phyloP scores from a whole-genome alignment of 2,329 filamentous ascomycete species.

The Coniochaeta ligniaria region DNA sequence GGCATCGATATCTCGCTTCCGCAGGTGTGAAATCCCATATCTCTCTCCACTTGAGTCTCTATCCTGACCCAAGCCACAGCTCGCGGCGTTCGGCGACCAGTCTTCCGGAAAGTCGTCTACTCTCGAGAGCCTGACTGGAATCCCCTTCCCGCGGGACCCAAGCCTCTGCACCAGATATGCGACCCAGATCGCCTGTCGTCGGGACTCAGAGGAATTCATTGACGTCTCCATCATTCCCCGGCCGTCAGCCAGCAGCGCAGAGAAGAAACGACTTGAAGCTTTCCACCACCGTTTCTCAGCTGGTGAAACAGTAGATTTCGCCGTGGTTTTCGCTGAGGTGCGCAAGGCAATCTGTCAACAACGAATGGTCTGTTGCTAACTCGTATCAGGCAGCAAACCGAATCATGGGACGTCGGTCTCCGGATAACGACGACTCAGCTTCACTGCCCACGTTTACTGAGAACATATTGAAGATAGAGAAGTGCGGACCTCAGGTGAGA shows the following conservation, averaged over 20 bases:
- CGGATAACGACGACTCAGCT: too few species aligned
- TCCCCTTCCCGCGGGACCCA: slow-evolving; percentile 35
- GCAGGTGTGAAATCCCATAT: not conserved
- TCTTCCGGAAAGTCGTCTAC: slow-evolving; percentile 84
- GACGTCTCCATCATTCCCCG: slow-evolving; percentile 33
- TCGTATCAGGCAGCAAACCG: slow-evolving; percentile 31
- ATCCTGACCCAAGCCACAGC: too few species aligned
- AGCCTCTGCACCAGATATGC: slow-evolving; percentile 42
- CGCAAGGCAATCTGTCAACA: too few species aligned
- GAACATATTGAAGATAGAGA: too few species aligned
- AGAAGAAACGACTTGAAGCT: slow-evolving; percentile 12
- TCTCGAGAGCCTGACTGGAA: slow-evolving; percentile 55
- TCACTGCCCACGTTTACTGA: too few species aligned
- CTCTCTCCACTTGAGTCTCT: not conserved
- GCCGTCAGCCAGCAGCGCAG: slow-evolving; percentile 10
- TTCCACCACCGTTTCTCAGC: slow-evolving; percentile 24
- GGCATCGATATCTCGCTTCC: not conserved
- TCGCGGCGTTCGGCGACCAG: slow-evolving; percentile 78
- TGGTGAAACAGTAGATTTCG: slow-evolving; percentile 28
- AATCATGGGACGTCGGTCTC: slow-evolving; percentile 34
- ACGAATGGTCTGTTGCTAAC: not conserved
- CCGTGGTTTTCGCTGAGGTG: slow-evolving; percentile 17
- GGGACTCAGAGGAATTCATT: slow-evolving; percentile 25
- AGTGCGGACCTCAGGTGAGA: too few species aligned
- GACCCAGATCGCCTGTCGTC: slow-evolving; percentile 37